These are phyloP conservation scores for Coemansia brasiliensis DNA, from an alignment of 192 early-diverging fungal species.

Conservation along the genomic window DNA sequence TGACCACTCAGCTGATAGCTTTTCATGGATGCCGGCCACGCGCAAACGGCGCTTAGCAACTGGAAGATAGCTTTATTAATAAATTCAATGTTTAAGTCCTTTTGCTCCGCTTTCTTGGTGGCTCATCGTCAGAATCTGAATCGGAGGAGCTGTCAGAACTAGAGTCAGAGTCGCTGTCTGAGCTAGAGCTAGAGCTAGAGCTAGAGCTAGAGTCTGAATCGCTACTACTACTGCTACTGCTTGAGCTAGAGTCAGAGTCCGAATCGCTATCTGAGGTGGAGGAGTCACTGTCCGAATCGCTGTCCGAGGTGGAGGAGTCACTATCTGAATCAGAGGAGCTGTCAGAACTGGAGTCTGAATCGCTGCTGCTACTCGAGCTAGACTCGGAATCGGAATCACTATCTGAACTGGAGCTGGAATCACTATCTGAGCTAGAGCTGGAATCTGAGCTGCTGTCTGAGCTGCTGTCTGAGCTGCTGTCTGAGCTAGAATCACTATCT, in stretches of 20 bases:
- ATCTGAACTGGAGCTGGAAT: not conserved
- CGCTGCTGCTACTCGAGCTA: constrained; percentile 9
- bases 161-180: constrained; percentile 10
- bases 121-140: constrained; percentile 20
- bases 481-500: not conserved
- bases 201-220: constrained; percentile 4
- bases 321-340: constrained; percentile 5
- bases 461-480: not conserved
- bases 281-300: not conserved
- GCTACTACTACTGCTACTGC: not conserved
- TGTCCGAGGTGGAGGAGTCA: constrained; percentile 3
- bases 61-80: constrained; percentile 3
- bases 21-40: constrained; percentile 27
- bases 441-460: constrained; percentile 3
- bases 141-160: not conserved
- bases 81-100: not conserved
- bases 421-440: constrained; percentile 4
- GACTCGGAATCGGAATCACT: constrained; percentile 12
- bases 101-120: constrained; percentile 28
- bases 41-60: not conserved
- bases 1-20: constrained; percentile 9
- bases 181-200: not conserved
- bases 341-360: constrained; percentile 5
- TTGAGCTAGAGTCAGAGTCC: not conserved
- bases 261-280: constrained; percentile 6